These are phyloP conservation scores for Kwoniella newhampshirensis DNA, from an alignment of 768 basidiomycete genomes.

Conservation along the genomic window DNA sequence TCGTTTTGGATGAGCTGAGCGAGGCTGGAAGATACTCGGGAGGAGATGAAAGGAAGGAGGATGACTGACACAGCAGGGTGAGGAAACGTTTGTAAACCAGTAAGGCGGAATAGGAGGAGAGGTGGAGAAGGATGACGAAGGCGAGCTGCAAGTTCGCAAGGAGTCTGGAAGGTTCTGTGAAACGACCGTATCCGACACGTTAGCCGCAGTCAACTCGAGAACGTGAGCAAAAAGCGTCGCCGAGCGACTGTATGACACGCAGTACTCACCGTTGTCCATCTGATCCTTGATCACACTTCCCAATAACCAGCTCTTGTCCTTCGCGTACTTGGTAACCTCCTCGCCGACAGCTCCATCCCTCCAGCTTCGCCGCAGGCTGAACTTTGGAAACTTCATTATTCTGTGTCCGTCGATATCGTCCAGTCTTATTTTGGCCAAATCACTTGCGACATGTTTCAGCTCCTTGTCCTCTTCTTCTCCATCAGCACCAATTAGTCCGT, in stretches of 20 bases:
- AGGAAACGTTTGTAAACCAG: slow-evolving; percentile 53
- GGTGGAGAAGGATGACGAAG: slow-evolving; percentile 53
- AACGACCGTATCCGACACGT: not conserved
- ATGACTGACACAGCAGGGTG: slow-evolving; percentile 48
- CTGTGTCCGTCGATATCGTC: not conserved
- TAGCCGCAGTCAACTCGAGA: too few relatives aligned
- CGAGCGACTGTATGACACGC: not conserved
- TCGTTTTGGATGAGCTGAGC: not conserved
- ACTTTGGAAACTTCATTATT: slow-evolving; percentile 42
- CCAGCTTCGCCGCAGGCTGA: slow-evolving; percentile 55
- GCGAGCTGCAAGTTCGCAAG: slow-evolving; percentile 53
- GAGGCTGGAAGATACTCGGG: not conserved
- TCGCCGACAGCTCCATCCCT: slow-evolving; percentile 52
- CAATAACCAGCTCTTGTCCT: slow-evolving; percentile 55
- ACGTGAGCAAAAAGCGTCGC: not conserved
- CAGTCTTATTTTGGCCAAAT: slow-evolving; percentile 5
- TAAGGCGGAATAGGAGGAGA: slow-evolving; percentile 55
- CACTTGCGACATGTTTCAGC: slow-evolving; percentile 3
- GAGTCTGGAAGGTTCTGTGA: slow-evolving; percentile 45
- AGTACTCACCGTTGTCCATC: slow-evolving; percentile 45
- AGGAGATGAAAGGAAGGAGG: slow-evolving; percentile 22
- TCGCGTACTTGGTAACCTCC: slow-evolving; percentile 51
- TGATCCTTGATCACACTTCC: slow-evolving; percentile 37
- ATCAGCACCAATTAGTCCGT: slow-evolving; percentile 48
- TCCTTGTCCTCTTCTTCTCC: slow-evolving; percentile 36